Conservation (phyloP, 202 grass and related monocot genomes). For the Schoenoplectus tabernaemontani region DNA sequence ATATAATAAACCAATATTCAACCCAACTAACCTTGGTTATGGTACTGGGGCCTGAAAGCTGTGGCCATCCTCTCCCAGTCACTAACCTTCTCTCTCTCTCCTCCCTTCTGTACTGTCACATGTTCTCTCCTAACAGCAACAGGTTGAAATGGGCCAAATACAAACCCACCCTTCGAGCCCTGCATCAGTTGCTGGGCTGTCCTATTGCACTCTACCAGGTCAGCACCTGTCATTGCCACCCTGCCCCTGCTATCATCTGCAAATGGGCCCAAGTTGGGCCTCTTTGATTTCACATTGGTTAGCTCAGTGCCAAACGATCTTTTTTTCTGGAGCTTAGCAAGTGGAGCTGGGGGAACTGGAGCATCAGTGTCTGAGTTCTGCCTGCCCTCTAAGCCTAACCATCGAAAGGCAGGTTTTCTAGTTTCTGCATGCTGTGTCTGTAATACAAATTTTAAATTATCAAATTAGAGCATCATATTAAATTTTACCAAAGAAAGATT, state of each 20-base stretch:
- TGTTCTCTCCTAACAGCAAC: slow-evolving; percentile 34
- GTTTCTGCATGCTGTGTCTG: slow-evolving; percentile 65
- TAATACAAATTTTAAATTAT: slow-evolving; percentile 26
- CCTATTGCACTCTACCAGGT: slow-evolving; percentile 42
- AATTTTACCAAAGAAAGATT: background rate
- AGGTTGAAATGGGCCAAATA: slow-evolving; percentile 86
- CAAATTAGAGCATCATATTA: background rate
- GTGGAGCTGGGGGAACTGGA: slow-evolving; percentile 6
- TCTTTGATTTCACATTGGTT: slow-evolving; percentile 61
- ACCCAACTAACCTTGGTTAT: slow-evolving; percentile 57
- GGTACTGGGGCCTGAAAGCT: slow-evolving; percentile 70
- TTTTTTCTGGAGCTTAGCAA: slow-evolving; percentile 34
- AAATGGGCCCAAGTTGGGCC: slow-evolving; percentile 26
- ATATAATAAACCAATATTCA: too few relatives aligned
- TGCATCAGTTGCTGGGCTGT: slow-evolving; percentile 36
- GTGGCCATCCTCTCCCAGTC: slow-evolving; percentile 69
- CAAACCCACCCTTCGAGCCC: slow-evolving; percentile 39
- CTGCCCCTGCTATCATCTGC: slow-evolving; percentile 31
- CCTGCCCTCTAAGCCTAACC: slow-evolving; percentile 51
- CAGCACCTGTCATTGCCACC: slow-evolving; percentile 18
- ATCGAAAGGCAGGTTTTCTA: slow-evolving; percentile 90
- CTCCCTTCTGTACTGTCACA: slow-evolving; percentile 19
- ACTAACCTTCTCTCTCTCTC: slow-evolving; percentile 36
- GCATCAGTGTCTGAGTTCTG: slow-evolving; percentile 1
- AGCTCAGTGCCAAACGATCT: slow-evolving; percentile 80